Percentiles rank a stretch among this genome's conserved stretches.
Conservation (phyloP, 164 flowering plant species). For the Hamamelis virginiana region DNA sequence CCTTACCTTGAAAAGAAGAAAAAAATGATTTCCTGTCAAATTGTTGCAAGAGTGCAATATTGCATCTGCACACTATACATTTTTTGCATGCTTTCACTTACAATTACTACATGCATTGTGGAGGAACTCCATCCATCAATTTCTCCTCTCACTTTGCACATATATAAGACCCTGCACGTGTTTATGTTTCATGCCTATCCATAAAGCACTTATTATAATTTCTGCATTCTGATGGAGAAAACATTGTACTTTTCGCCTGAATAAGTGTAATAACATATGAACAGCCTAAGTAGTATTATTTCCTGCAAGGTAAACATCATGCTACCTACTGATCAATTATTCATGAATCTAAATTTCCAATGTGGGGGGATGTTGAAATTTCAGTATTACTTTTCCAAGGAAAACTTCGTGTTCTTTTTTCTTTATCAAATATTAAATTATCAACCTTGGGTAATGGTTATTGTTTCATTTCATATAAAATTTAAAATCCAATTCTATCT, state of each 20-base stretch:
- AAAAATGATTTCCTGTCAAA: neutral
- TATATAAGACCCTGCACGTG: neutral
- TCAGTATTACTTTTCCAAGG: neutral
- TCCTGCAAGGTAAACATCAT: neutral
- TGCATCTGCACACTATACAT: neutral
- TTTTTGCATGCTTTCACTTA: neutral
- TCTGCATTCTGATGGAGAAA: neutral
- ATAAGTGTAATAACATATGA: no score
- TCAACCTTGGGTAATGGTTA: neutral
- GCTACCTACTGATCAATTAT: neutral
- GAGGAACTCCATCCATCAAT: neutral
- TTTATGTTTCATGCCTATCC: neutral
- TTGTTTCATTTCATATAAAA: neutral
- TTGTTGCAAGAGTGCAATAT: neutral
- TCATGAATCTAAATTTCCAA: neutral
- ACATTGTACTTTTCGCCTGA: no score
- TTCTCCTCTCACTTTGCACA: neutral
- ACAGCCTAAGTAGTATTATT: no score
- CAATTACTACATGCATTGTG: neutral
- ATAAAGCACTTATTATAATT: neutral
- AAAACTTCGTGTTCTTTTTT: neutral
- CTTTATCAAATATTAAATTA: neutral
- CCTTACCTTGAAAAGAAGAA: slow-evolving; percentile 1
- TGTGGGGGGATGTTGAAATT: neutral
- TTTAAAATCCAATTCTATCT: neutral